Evolutionary conservation across 2,329 filamentous ascomycete species (phyloP).

Genomic region (Geosmithia morbida): DNA sequence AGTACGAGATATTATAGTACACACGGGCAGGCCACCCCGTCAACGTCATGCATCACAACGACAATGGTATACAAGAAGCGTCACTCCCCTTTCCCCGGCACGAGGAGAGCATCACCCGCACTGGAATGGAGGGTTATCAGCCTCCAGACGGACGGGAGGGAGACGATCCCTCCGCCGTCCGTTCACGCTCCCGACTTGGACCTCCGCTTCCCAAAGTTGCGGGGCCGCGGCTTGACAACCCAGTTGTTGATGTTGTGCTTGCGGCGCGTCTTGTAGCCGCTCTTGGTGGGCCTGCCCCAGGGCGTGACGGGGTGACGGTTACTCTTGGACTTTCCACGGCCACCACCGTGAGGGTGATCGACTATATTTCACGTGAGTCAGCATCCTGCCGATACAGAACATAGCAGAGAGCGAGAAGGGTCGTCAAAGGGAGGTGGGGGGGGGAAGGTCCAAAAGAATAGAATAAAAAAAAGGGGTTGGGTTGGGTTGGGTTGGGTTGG

Average conservation of each 20-base stretch:
- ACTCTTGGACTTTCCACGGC: conserved; percentile 98
- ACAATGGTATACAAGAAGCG: neutral
- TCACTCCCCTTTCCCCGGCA: too few relatives aligned
- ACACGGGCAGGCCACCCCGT: neutral
- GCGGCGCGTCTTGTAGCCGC: conserved; percentile 80
- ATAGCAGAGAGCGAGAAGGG: neutral
- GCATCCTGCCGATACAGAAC: neutral
- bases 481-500: too few relatives aligned
- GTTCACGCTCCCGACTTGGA: conserved; percentile 32
- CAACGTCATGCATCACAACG: neutral
- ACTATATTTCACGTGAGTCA: conserved; percentile 23
- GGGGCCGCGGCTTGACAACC: conserved; percentile 67
- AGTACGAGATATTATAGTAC: neutral
- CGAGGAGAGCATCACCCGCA: too few relatives aligned
- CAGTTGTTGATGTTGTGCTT: conserved; percentile 86
- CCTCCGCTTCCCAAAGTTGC: conserved; percentile 85
- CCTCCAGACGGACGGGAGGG: too few relatives aligned
- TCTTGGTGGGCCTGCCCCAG: conserved; percentile 85
- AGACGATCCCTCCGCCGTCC: too few relatives aligned
- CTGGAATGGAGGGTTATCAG: too few relatives aligned
- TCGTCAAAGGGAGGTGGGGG: neutral
- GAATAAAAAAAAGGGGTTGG: neutral
- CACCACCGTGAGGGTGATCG: conserved; percentile 97
- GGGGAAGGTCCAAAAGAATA: too few relatives aligned
- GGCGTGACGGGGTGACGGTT: conserved; percentile 89